Conservation (phyloP, 2,329 filamentous ascomycete genomes). For the Trichoderma sp. region DNA sequence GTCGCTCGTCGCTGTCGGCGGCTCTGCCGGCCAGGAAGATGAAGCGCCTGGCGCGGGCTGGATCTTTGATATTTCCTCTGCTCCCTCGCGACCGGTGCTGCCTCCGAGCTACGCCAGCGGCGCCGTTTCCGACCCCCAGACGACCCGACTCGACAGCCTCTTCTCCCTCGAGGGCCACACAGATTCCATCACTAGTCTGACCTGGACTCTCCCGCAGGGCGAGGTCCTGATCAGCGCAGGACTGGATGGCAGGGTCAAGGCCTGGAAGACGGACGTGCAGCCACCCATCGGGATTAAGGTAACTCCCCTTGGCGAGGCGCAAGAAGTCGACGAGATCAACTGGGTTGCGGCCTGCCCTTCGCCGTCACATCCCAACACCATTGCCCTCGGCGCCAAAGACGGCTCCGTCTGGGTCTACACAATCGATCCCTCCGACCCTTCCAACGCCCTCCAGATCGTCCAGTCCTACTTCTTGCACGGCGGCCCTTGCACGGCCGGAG, state of each 20-base stretch:
- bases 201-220: slow-evolving; percentile 81
- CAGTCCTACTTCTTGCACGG: slow-evolving; percentile 94
- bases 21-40: slow-evolving; percentile 62
- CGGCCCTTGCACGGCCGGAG: slow-evolving; percentile 80
- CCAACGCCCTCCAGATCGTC: slow-evolving; percentile 72
- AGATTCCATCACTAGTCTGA: slow-evolving; percentile 84
- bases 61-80: slow-evolving; percentile 74
- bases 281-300: slow-evolving; percentile 52
- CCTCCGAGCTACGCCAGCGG: slow-evolving; percentile 73
- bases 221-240: slow-evolving; percentile 86
- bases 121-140: slow-evolving; percentile 51
- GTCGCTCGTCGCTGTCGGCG: slow-evolving; percentile 82
- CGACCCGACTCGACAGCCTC: slow-evolving; percentile 64
- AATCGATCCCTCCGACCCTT: slow-evolving; percentile 66
- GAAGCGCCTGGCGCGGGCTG: slow-evolving; percentile 76
- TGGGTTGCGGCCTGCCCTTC: slow-evolving; percentile 81
- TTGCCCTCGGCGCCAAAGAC: slow-evolving; percentile 87
- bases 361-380: slow-evolving; percentile 70
- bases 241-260: slow-evolving; percentile 79
- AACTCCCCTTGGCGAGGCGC: slow-evolving; percentile 71
- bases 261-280: slow-evolving; percentile 60
- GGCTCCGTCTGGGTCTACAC: slow-evolving; percentile 95
- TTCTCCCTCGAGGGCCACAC: slow-evolving; percentile 84
- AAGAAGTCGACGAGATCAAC: slow-evolving; percentile 94
- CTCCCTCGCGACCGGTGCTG: slow-evolving; percentile 66